Conservation (phyloP, 805 yeast species). For the Yamadazyma phyllophila region DNA sequence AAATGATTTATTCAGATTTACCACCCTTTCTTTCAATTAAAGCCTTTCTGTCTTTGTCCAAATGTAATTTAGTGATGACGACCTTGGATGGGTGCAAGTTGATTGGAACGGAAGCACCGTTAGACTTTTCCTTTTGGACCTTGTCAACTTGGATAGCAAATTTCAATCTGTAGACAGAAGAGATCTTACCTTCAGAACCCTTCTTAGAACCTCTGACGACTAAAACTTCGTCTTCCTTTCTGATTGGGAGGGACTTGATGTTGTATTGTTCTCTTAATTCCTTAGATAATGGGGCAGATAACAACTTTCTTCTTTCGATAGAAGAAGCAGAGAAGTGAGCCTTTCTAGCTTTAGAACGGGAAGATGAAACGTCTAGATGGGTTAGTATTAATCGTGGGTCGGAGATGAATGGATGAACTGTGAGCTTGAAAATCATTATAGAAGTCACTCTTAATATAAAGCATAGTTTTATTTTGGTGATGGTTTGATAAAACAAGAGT, state of each 20-base stretch:
- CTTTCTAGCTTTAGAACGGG: conserved; percentile 99
- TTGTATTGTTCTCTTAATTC: conserved; percentile 98
- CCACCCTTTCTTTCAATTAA: conserved; percentile 98
- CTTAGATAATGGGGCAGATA: conserved; percentile 99
- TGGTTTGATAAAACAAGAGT: too few species aligned
- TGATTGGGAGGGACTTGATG: conserved; percentile 92
- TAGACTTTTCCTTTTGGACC: conserved; percentile 95
- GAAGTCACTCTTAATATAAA: too few species aligned
- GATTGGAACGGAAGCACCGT: conserved; percentile 96
- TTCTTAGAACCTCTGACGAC: conserved; percentile 99
- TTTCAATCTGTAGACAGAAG: conserved; percentile 98
- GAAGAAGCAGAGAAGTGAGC: conserved; percentile 99
- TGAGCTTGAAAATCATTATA: background rate
- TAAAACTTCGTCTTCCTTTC: conserved; percentile 93
- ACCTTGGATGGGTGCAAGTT: conserved; percentile 98
- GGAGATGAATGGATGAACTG: background rate
- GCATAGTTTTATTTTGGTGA: too few species aligned
- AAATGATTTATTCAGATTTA: conserved; percentile 69
- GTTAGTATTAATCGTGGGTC: conserved; percentile 16
- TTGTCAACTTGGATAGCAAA: conserved; percentile 95
- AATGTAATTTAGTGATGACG: conserved; percentile 96
- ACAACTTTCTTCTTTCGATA: conserved; percentile 85
- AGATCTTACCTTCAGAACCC: conserved; percentile 98
- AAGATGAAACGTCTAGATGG: conserved; percentile 88
- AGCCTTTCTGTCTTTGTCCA: conserved; percentile 98